These are phyloP conservation scores for Sechiopsis laciniata DNA, from an alignment of 306 rosid species.

Conservation along the genomic window DNA sequence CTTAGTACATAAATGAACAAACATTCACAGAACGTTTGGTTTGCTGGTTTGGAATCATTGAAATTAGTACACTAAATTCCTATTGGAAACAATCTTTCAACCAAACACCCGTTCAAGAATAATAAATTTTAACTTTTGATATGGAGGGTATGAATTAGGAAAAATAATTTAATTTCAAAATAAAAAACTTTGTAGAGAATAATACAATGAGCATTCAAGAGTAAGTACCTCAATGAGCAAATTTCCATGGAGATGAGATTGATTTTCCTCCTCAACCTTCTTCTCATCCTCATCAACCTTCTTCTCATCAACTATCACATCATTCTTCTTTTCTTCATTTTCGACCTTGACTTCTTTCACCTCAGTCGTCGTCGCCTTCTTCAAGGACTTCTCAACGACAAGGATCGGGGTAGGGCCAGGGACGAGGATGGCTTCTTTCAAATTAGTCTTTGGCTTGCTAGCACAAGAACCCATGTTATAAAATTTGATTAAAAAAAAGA, in stretches of 20 bases:
- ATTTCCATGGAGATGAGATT: not conserved
- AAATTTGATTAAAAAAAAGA: not conserved
- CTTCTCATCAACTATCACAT: conserved; percentile 10
- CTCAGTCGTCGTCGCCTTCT: not conserved
- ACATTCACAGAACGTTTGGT: too few relatives aligned
- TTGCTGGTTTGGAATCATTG: too few relatives aligned
- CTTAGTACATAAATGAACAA: too few relatives aligned
- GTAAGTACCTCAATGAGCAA: conserved; percentile 17
- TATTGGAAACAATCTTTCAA: too few relatives aligned
- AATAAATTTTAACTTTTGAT: too few relatives aligned
- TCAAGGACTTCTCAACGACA: not conserved
- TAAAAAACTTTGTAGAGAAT: too few relatives aligned
- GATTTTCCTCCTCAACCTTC: conserved; percentile 12
- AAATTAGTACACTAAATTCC: too few relatives aligned
- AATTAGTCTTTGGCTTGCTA: conserved; percentile 17
- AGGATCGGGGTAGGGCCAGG: not conserved
- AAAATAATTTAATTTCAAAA: too few relatives aligned
- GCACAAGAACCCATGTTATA: conserved; percentile 23
- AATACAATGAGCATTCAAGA: too few relatives aligned
- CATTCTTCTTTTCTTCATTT: not conserved
- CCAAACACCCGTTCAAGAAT: too few relatives aligned
- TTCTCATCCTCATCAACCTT: conserved; percentile 11
- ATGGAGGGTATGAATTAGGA: too few relatives aligned
- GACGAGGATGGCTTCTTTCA: not conserved
- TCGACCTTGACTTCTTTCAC: conserved; percentile 5